Evolutionary conservation across 2,329 filamentous ascomycete genomes (phyloP).

Genomic region (Cercospora brassicicola): DNA sequence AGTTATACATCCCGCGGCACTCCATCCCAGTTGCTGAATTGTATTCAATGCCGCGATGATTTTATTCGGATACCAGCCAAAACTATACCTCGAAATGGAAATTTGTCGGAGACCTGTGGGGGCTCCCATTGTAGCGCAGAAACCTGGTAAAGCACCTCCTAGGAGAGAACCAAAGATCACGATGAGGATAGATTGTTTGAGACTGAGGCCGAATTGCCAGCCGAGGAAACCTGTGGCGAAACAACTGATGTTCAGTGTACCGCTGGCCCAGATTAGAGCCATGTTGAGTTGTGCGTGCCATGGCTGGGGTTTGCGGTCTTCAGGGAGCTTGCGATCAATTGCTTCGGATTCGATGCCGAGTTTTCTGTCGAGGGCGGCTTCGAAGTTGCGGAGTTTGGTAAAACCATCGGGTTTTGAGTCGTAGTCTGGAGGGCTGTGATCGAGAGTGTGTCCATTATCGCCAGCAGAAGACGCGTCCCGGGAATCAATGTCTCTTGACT

Average conservation of each 20-base stretch:
- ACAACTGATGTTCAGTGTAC: slow-evolving; percentile 41
- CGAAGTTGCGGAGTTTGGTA: slow-evolving; percentile 39
- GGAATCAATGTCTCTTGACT: slow-evolving; percentile 27
- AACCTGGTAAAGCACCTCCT: slow-evolving; percentile 37
- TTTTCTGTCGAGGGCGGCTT: slow-evolving; percentile 48
- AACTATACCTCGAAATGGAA: slow-evolving; percentile 48
- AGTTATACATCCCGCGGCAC: slow-evolving; percentile 46
- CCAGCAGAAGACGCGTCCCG: slow-evolving; percentile 16
- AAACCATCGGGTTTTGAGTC: slow-evolving; percentile 35
- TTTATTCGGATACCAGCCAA: slow-evolving; percentile 54
- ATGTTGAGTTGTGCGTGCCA: slow-evolving; percentile 40
- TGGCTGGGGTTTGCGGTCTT: slow-evolving; percentile 47
- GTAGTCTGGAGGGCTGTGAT: background rate
- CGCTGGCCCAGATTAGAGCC: slow-evolving; percentile 39
- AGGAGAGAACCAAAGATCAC: slow-evolving; percentile 37
- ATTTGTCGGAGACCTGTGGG: slow-evolving; percentile 47
- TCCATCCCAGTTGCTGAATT: slow-evolving; percentile 49
- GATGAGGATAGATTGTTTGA: slow-evolving; percentile 43
- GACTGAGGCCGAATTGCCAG: slow-evolving; percentile 50
- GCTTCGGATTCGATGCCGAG: slow-evolving; percentile 52
- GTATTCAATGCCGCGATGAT: slow-evolving; percentile 51
- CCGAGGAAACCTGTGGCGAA: slow-evolving; percentile 49
- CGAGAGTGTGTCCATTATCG: background rate
- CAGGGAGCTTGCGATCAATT: slow-evolving; percentile 48
- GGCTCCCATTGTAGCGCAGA: slow-evolving; percentile 39